These are phyloP conservation scores for Pichia phayaonensis DNA, from an alignment of 805 yeast species.

Conservation along the genomic window DNA sequence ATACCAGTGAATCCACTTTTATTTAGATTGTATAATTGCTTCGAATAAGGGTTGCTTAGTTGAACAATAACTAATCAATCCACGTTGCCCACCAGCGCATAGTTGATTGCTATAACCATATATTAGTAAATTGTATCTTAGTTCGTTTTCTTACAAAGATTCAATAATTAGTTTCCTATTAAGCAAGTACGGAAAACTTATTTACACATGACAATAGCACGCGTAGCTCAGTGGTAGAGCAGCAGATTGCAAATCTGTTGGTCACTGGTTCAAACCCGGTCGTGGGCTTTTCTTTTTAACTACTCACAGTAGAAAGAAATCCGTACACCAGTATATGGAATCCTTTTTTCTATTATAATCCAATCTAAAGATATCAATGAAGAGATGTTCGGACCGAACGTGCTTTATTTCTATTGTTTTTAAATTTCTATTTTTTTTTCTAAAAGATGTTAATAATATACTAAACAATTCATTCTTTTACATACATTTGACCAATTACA, in stretches of 20 bases:
- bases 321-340: background rate
- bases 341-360: background rate
- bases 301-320: background rate
- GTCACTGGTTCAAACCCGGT: slow-evolving; percentile 96
- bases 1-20: too few species aligned
- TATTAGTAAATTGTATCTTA: too few species aligned
- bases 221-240: slow-evolving; percentile 96
- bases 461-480: background rate
- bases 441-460: background rate
- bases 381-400: background rate
- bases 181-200: too few species aligned
- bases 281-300: slow-evolving; percentile 49
- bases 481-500: background rate
- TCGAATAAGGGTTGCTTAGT: too few species aligned
- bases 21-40: too few species aligned
- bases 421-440: background rate
- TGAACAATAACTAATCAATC: too few species aligned
- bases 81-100: too few species aligned
- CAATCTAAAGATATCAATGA: background rate
- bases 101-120: too few species aligned
- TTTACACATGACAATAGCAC: too few species aligned
- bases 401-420: background rate
- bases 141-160: too few species aligned
- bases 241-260: slow-evolving; percentile 98
- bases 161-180: too few species aligned